Evolutionary conservation across 1,139 yeast species (phyloP).

Genomic region (Meyerozyma carpophila): DNA sequence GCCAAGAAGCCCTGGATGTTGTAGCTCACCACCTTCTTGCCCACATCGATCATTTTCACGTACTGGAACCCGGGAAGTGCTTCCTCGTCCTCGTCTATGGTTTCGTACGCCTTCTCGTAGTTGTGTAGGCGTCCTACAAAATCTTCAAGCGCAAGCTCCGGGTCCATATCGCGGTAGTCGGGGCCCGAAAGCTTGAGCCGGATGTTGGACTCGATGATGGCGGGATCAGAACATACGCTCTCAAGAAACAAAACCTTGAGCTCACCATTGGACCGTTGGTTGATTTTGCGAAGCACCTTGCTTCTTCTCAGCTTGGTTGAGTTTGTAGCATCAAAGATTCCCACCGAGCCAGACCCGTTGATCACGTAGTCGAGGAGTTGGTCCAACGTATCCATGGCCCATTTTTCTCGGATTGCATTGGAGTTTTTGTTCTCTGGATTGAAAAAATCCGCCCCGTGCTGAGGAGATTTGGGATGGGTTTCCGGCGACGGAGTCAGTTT

Average conservation of each 20-base stretch:
- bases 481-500: conserved; percentile 10
- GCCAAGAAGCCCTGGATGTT: conserved; percentile 90
- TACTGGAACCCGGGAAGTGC: conserved; percentile 63
- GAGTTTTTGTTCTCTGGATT: conserved; percentile 71
- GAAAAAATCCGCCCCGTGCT: conserved; percentile 79
- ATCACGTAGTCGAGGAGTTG: conserved; percentile 76
- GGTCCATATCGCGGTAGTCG: conserved; percentile 84
- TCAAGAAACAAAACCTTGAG: conserved; percentile 82
- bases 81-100: conserved; percentile 77
- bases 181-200: conserved; percentile 87
- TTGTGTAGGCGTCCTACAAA: conserved; percentile 77
- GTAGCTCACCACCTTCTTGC: conserved; percentile 86
- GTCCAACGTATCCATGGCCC: conserved; percentile 95
- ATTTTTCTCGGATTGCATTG: conserved; percentile 70
- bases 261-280: conserved; percentile 64
- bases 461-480: conserved; percentile 9
- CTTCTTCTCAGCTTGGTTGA: conserved; percentile 73
- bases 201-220: conserved; percentile 75
- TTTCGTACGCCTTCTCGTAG: conserved; percentile 86
- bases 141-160: conserved; percentile 71
- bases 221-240: conserved; percentile 77
- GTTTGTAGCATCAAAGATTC: conserved; percentile 93
- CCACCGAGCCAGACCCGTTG: conserved; percentile 83
- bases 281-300: conserved; percentile 64
- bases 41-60: conserved; percentile 94